A percentile compares a stretch with the other conserved stretches of the same genome.
Evolutionary conservation across 345 rosid genomes (phyloP).

Genomic region (Limnanthes douglasii): DNA sequence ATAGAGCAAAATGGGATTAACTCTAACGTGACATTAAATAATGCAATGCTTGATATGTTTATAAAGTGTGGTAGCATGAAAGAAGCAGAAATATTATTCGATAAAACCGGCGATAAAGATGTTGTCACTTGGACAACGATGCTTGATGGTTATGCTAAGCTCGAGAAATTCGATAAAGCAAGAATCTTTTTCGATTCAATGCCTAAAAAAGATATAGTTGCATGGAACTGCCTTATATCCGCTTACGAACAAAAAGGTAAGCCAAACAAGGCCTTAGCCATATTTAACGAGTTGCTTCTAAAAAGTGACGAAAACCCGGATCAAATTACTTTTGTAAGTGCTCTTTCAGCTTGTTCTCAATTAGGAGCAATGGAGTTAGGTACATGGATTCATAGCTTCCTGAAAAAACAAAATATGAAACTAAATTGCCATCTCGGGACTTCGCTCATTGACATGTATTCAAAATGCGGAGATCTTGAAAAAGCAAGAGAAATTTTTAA

Average conservation of each 20-base stretch:
- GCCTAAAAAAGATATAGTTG: slow-evolving; percentile 37
- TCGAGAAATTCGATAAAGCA: slow-evolving; percentile 33
- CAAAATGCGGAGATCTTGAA: slow-evolving; percentile 59
- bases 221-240: slow-evolving; percentile 58
- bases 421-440: slow-evolving; percentile 43
- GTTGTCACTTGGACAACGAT: slow-evolving; percentile 55
- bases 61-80: slow-evolving; percentile 52
- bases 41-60: slow-evolving; percentile 66
- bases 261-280: slow-evolving; percentile 43
- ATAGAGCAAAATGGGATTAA: slow-evolving; percentile 24
- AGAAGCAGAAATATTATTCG: slow-evolving; percentile 41
- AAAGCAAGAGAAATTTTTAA: slow-evolving; percentile 50
- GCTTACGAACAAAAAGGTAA: slow-evolving; percentile 55
- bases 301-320: slow-evolving; percentile 25
- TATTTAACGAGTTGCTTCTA: slow-evolving; percentile 40
- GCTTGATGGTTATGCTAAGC: slow-evolving; percentile 59
- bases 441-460: slow-evolving; percentile 66
- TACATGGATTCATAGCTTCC: slow-evolving; percentile 30
- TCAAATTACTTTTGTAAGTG: slow-evolving; percentile 44
- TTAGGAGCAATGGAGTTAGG: slow-evolving; percentile 51
- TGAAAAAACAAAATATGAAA: slow-evolving; percentile 29
- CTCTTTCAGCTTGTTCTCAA: slow-evolving; percentile 54
- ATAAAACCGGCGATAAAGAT: slow-evolving; percentile 39
- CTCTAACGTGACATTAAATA: slow-evolving; percentile 37
- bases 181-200: slow-evolving; percentile 29